Evolutionary conservation across 805 yeast genomes (phyloP).

Genomic region (Hyphopichia homilentoma): DNA sequence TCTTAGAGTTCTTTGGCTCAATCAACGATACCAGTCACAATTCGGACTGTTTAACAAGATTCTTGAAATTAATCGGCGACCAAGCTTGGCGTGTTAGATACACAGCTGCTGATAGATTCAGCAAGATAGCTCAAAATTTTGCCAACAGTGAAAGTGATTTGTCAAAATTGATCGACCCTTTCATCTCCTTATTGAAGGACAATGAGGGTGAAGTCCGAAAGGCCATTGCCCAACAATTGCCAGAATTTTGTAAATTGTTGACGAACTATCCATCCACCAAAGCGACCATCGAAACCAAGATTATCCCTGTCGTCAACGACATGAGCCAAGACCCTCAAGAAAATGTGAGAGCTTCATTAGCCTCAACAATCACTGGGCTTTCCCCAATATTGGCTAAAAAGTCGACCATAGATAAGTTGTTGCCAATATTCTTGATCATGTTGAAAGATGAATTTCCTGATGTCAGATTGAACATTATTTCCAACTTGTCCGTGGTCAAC

Average conservation of each 20-base stretch:
- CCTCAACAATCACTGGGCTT: constrained; percentile 79
- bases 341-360: constrained; percentile 88
- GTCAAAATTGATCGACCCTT: constrained; percentile 62
- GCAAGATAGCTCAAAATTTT: constrained; percentile 64
- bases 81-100: constrained; percentile 98
- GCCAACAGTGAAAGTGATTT: constrained; percentile 53
- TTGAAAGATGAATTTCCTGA: constrained; percentile 96
- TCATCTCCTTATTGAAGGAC: constrained; percentile 78
- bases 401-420: constrained; percentile 70
- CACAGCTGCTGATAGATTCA: constrained; percentile 95
- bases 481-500: constrained; percentile 86
- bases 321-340: constrained; percentile 90
- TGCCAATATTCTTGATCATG: constrained; percentile 91
- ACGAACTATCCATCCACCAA: constrained; percentile 29
- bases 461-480: constrained; percentile 89
- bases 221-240: constrained; percentile 88
- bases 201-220: constrained; percentile 96
- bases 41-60: constrained; percentile 57
- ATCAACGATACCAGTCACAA: constrained; percentile 57
- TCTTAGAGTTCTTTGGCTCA: constrained; percentile 62
- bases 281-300: constrained; percentile 56
- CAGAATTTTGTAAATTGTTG: constrained; percentile 61
- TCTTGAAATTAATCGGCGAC: constrained; percentile 74
- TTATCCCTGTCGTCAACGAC: constrained; percentile 79
- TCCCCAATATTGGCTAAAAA: constrained; percentile 86